phyloP scores from a whole-genome alignment of 768 basidiomycete species.

The Xerocomellus chrysenteron region DNA sequence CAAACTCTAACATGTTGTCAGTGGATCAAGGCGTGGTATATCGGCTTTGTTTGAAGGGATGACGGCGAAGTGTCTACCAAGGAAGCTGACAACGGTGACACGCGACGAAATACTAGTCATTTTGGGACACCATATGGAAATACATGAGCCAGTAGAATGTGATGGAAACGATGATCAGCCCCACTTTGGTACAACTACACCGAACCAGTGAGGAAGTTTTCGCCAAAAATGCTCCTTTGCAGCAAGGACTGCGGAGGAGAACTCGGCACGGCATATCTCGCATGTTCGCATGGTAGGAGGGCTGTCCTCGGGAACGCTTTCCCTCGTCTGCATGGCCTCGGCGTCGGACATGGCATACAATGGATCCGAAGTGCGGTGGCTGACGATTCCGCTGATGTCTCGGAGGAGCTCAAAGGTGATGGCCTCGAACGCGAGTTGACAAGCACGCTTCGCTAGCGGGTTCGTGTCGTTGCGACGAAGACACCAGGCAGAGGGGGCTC shows the following conservation, averaged over 20 bases:
- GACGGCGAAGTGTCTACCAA: background rate
- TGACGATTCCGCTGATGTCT: slow-evolving; percentile 67
- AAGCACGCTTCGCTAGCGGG: slow-evolving; percentile 47
- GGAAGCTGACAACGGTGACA: background rate
- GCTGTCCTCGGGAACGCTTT: slow-evolving; percentile 43
- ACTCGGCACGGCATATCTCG: slow-evolving; percentile 62
- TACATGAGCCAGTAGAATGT: slow-evolving; percentile 12
- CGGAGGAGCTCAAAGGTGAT: slow-evolving; percentile 74
- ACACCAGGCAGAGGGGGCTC: slow-evolving; percentile 51
- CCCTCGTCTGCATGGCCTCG: slow-evolving; percentile 62
- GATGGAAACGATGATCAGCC: slow-evolving; percentile 19
- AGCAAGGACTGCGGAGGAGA: slow-evolving; percentile 55
- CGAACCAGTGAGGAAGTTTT: slow-evolving; percentile 65
- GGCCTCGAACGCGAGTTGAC: slow-evolving; percentile 70
- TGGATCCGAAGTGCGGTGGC: slow-evolving; percentile 66
- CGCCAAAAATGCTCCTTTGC: slow-evolving; percentile 67
- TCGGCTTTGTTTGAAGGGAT: background rate
- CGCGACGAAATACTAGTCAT: background rate
- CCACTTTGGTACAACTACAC: slow-evolving; percentile 46
- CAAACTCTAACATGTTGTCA: background rate
- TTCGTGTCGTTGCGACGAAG: slow-evolving; percentile 48
- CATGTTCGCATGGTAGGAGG: slow-evolving; percentile 54
- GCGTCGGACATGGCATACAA: slow-evolving; percentile 69
- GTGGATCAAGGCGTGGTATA: background rate
- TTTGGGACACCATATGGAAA: background rate